Evolutionary conservation across 2,329 filamentous ascomycete genomes (phyloP), one percentile per base, ranked within the genome.

Genomic region (Aspergillus sp.): DNA sequence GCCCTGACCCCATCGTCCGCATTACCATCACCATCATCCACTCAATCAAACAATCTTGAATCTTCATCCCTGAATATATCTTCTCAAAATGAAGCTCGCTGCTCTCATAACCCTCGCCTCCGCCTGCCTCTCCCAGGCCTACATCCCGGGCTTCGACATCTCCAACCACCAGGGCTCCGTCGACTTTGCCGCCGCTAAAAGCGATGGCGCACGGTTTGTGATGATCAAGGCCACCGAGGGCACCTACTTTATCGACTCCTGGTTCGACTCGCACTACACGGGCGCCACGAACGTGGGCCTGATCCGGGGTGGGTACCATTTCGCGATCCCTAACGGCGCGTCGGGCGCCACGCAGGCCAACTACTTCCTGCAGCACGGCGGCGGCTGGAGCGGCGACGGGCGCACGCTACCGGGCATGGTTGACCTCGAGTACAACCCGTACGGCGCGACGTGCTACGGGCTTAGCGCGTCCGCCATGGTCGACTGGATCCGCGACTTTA

Each of bases 391-490:
- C 15, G 48, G 45, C 12, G 71, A 75, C 38, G 68, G 68, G 25
- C 65, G 64, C 41, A 75, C 71, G 2, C 60, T 75, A 0, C 72
- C 71, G 0, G 70, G 71, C 3, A 72, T 74, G 69, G 59, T 75
- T 3, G 71, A 73, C 42, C 57, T 74, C 14, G 70, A 74, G 53
- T 63, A 56, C 36, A 54, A 51, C 35, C 52, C 55, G 13, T 44
- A 43, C 32, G 55, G 60, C 3, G 45, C 44, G 30, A 55, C 45
- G 8, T 72, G 69, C 48, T 68, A 59, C 40, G 67, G 64, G 3
- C 53, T 71, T 37, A 63, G 59, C 20, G 36, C 49, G 4, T 51
- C 50, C 12, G 49, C 47, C 17, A 71, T 72, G 60, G 66, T 71
- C 2, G 44, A 54, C 12, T 75, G 70, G 70, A 70, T 74, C 53